Evolutionary conservation across 2,329 filamentous ascomycete genomes (phyloP).

Genomic region (Fusarium sp.): DNA sequence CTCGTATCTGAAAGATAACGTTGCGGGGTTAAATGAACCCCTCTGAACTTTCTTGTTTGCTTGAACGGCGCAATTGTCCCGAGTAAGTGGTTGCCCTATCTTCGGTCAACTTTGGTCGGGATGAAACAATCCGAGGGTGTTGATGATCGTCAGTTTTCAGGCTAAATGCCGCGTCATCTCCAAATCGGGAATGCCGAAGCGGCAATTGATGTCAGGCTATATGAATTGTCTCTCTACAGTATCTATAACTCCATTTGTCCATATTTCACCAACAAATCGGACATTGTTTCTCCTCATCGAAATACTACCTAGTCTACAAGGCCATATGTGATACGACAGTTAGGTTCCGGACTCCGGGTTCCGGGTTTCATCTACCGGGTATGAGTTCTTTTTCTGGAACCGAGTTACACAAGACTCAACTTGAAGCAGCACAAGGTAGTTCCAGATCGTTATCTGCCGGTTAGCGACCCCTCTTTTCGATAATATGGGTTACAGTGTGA

Average conservation of each 20-base stretch:
- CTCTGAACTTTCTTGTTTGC: too few species aligned
- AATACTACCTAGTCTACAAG: not conserved
- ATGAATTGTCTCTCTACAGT: not conserved
- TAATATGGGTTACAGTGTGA: not conserved
- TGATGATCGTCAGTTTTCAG: not conserved
- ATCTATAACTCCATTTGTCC: not conserved
- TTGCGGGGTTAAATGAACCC: not conserved
- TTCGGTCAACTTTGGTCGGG: not conserved
- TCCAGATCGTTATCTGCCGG: not conserved
- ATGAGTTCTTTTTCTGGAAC: not conserved
- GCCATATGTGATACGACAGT: accelerated
- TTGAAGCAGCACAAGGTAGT: not conserved
- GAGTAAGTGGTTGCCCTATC: not conserved
- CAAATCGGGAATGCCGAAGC: not conserved
- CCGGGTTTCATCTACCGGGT: not conserved
- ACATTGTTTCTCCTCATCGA: accelerated
- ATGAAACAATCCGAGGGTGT: not conserved
- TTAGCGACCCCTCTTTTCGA: not conserved
- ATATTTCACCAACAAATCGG: not conserved
- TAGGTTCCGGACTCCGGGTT: not conserved
- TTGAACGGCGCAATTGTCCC: not conserved
- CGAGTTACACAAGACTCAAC: not conserved
- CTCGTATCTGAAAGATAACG: not conserved
- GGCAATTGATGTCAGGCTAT: not conserved
- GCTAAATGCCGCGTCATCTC: not conserved